Base-by-base conservation (phyloP, 2,329 filamentous ascomycete species). In the Cordyceps cicadae region DNA sequence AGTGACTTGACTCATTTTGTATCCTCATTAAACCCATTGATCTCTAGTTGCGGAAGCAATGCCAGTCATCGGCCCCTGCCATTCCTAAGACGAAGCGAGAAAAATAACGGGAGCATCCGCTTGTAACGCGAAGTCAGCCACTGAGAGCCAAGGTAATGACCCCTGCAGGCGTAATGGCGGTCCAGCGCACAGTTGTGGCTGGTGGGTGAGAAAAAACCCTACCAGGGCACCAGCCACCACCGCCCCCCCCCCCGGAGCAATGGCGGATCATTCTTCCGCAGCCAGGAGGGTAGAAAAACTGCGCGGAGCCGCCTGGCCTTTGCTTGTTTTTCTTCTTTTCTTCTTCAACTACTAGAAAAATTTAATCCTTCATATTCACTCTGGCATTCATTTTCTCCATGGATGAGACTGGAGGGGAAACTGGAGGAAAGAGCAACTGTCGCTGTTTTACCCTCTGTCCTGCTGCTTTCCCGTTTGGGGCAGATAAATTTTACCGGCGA, bases 361-460 rank as follows among this genome's bases (percentile, higher is more conserved):
- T 66, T 43, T 55, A 72, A 77, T 80, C 79, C 79, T 80, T 77
- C 82, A 81, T 82, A 88, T 88, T 87, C 85, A 88, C 85, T 87
- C 84, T 82, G 80, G 77, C 74, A 76, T 81, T 78, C 77, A 75
- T 55, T 77, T 70, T 70, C 73, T 74, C 75, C 71, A 76, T 77
- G 81, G 77, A 80, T 78, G 77, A 70, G 64, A 66, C 73, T 78
- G 81, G 85, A 87, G 84, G 86, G 86, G 86, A 88, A 88, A 87
- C 76, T 81, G 84, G 80, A 84, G 84, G 85, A 85, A 69, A 88
- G 85, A 86, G 67, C 61, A 72, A 29, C 15, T 26, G 24, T 46
- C 76, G 75, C 71, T 72, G 73, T 74, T 78, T 81, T 80, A 79
- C 78, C 77, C 72, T 78, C 73, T 78, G 75, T 69, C 71, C 74